These are phyloP conservation scores for Dendrobium chrysotoxum DNA, from an alignment of 106 monocot species.

Conservation along the genomic window DNA sequence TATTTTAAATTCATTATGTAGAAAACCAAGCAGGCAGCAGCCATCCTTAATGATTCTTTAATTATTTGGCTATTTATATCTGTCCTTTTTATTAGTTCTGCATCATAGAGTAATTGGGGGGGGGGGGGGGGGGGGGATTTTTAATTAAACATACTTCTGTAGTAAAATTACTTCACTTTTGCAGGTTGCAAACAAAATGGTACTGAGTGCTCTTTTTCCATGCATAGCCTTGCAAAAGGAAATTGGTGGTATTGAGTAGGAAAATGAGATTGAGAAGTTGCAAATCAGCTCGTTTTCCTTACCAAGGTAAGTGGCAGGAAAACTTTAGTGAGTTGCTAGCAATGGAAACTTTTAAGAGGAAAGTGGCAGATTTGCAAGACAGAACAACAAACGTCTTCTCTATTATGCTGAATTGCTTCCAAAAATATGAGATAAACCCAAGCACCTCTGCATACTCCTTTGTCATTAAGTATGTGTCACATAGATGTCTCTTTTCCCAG, in stretches of 20 bases:
- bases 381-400: slow-evolving; percentile 20
- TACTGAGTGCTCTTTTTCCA: not conserved
- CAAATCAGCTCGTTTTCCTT: slow-evolving; percentile 17
- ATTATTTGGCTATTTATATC: no score
- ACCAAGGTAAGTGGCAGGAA: slow-evolving; percentile 31
- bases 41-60: no score
- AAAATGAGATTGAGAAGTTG: slow-evolving; percentile 10
- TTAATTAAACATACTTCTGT: no score
- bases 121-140: no score
- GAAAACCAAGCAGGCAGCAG: no score
- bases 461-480: slow-evolving; percentile 24
- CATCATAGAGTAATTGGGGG: no score
- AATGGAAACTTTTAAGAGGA: slow-evolving; percentile 37
- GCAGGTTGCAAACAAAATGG: not conserved
- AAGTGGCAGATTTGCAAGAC: slow-evolving; percentile 12
- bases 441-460: slow-evolving; percentile 42
- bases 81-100: no score
- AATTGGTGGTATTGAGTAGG: not conserved
- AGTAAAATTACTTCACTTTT: not conserved
- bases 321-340: slow-evolving; percentile 33
- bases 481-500: slow-evolving; percentile 8
- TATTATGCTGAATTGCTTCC: slow-evolving; percentile 23
- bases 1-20: no score
- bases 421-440: slow-evolving; percentile 21
- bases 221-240: not conserved